Base-by-base conservation (phyloP, 1,139 yeast genomes). In the Suhomyces bribrorum region DNA sequence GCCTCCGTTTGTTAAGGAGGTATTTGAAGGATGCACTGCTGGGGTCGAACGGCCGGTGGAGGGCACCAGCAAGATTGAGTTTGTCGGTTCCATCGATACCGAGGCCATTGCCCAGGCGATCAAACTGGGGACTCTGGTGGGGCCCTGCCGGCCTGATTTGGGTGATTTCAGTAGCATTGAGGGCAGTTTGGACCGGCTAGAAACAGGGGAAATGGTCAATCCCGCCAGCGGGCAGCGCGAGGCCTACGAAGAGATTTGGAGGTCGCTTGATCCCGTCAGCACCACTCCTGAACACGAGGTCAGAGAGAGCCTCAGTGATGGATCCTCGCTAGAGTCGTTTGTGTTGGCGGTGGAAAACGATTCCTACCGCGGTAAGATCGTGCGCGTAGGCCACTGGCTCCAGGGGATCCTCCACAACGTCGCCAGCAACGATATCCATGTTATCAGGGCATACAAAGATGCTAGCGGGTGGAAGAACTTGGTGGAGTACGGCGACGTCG, bases 231-330 rank as follows among this genome's bases (percentile, higher is more conserved):
- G 76, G 0, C 48, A 53, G n/a, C 49, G 56, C 5, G 73, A 72
- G 41, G 63, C 63, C 5, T 81, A 79, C 48, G 61, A 72, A 24
- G 86, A 81, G 55, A 63, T 77, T 15, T 81, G 86, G 86, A 57
- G 81, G 48, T 67, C 76, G 7, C 52, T 80, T 24, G 75, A 77
- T 50, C 71, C 80, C 1, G 34, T 47, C 3, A 45, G 48, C 7
- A 57, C 64, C 13, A 53, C 66, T 2, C 73, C 74, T 0, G 37
- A 35, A 0, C 43, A 37, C 0, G 63, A 66, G 30, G 68, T 61
- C 5, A 50, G 64, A 36, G 69, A 66, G 44, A 38, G 28, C 12
- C 32, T 33, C 31, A 20, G 26, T 7, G 13, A 22, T 7, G 29
- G 20, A 5, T 25, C 47, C 1, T 20, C 11, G 11, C 23, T n/a